A percentile compares a stretch with the other conserved stretches of the same genome.
These are phyloP conservation scores for Candida germanica DNA, from an alignment of 805 yeast genomes.

Conservation along the genomic window DNA sequence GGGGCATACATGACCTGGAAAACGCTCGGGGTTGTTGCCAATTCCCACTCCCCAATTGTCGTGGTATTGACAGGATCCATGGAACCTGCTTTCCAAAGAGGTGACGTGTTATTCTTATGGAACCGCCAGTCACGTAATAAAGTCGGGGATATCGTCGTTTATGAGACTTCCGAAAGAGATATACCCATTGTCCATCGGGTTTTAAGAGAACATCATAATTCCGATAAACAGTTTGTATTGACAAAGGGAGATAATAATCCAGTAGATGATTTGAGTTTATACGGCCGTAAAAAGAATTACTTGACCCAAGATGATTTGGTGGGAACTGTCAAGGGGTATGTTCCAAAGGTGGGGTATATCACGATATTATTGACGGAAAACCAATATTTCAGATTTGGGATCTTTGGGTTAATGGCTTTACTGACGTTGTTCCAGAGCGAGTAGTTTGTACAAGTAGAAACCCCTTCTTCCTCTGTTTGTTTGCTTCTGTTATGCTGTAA, in stretches of 20 bases:
- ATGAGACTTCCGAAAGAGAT: conserved; percentile 70
- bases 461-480: background rate
- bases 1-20: conserved; percentile 94
- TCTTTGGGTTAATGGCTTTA: conserved; percentile 72
- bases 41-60: conserved; percentile 90
- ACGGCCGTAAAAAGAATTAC: conserved; percentile 72
- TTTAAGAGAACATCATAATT: conserved; percentile 70
- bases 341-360: conserved; percentile 86
- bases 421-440: conserved; percentile 53
- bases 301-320: conserved; percentile 79
- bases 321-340: conserved; percentile 89
- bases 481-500: background rate
- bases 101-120: conserved; percentile 90
- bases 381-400: conserved; percentile 71
- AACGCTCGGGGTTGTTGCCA: conserved; percentile 67
- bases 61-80: conserved; percentile 97
- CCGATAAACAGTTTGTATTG: conserved; percentile 62
- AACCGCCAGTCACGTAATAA: conserved; percentile 64
- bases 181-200: conserved; percentile 98
- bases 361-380: conserved; percentile 91
- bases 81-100: conserved; percentile 99
- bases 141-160: conserved; percentile 94
- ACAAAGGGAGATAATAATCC: conserved; percentile 98
- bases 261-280: conserved; percentile 83
- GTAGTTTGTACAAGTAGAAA: conserved; percentile 9